Evolutionary conservation across 345 rosid genomes (phyloP), one percentile per base, ranked within the genome.

Genomic region (Gossypium longicalyx): DNA sequence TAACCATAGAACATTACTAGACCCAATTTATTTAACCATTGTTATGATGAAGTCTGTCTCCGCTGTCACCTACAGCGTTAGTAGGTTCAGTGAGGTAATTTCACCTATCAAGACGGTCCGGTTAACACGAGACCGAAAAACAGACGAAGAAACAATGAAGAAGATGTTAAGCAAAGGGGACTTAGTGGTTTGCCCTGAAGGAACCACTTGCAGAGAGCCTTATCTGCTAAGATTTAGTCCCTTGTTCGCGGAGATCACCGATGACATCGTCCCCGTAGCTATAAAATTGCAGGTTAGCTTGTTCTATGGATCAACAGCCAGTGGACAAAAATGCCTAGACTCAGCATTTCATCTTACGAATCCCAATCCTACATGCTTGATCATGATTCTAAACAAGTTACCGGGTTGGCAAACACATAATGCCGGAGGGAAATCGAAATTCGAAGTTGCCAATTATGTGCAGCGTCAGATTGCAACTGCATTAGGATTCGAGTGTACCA

Each of bases 141-240:
- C 61, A 54, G 92, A 90, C 65, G 72, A 72, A 58, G 62, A 70
- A 61, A 13, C 77, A 17, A 83, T 88, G 82, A 72, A 79, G 66
- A 60, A 68, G 44, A 48, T 77, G 57, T 53, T 89, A 60, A 75
- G 76, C 4, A 79, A 79, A 60, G 86, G 84, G 41, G 80, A 86
- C 72, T 76, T 88, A 2, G 87, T 82, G 58, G 83, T 88, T 69
- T 88, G 89, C 64, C 92, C 90, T 1, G 90, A 89, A 80, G 92
- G 90, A 17, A 86, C 94, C 53, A 88, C 92, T 9, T 86, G 92
- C 64, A 77, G 92, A 74, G 90, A 90, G 67, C 90, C 90, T 1
- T 88, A 81, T 57, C 80, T 90, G 71, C 80, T 88, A 9, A 80
- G 92, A 75, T 86, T 88, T 64, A 88, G 92, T 72, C 88, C 94